A percentile compares a stretch with the other conserved stretches of the same genome.
These are phyloP conservation scores for Fusarium pseudograminearum DNA, from an alignment of 2,329 filamentous ascomycete species.

Conservation along the genomic window DNA sequence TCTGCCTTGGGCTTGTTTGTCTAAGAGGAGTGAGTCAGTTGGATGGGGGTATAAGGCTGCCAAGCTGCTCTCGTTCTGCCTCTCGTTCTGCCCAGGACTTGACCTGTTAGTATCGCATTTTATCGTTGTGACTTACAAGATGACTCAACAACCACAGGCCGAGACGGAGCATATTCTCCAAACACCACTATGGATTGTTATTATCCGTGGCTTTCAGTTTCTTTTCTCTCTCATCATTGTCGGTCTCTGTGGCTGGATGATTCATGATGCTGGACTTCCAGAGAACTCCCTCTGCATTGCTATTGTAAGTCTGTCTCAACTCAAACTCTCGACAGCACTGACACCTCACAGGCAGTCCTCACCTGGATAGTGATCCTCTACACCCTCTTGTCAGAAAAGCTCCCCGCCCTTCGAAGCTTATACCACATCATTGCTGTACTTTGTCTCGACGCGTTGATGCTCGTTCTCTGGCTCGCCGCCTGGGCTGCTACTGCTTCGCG, in stretches of 20 bases:
- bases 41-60: constrained; percentile 8
- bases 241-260: constrained; percentile 57
- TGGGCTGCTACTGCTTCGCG: constrained; percentile 56
- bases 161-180: constrained; percentile 51
- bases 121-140: not conserved
- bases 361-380: constrained; percentile 61
- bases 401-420: constrained; percentile 49
- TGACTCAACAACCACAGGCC: constrained; percentile 39
- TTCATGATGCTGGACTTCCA: constrained; percentile 46
- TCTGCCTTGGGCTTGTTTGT: constrained; percentile 44
- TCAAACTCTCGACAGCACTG: not conserved
- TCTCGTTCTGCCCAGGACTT: not conserved
- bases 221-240: constrained; percentile 58
- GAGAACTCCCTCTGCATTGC: constrained; percentile 40
- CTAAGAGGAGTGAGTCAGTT: not conserved
- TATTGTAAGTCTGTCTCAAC: constrained; percentile 25
- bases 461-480: constrained; percentile 62
- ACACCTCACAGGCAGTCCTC: constrained; percentile 55
- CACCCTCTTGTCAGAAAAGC: constrained; percentile 56
- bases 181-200: constrained; percentile 59
- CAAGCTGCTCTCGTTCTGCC: not conserved
- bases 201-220: constrained; percentile 56
- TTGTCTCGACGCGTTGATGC: constrained; percentile 57
- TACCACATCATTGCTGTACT: constrained; percentile 62
- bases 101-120: not conserved